Evolutionary conservation across 163 green algal species (phyloP), one percentile per base, ranked within the genome.

Genomic region (Chlorella variabilis): DNA sequence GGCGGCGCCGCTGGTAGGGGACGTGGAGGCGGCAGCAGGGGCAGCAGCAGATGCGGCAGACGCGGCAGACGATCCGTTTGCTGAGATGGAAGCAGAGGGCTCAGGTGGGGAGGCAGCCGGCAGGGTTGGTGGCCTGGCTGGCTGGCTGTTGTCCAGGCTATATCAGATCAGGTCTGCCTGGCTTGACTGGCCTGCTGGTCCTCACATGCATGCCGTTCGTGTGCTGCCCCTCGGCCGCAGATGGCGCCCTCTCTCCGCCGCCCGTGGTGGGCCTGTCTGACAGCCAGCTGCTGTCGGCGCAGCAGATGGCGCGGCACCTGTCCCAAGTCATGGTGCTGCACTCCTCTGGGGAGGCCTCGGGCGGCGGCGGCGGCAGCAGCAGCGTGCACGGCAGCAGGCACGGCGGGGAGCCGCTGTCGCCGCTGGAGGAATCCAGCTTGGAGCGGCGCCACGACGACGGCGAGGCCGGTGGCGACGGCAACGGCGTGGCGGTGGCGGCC

Each of bases 221-320:
- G n/a, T n/a, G n/a, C n/a, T n/a, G n/a, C n/a, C n/a, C n/a, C n/a
- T n/a, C n/a, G n/a, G n/a, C n/a, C n/a, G n/a, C n/a, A n/a, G n/a
- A n/a, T n/a, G n/a, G n/a, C n/a, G n/a, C n/a, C n/a, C n/a, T n/a
- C n/a, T n/a, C n/a, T n/a, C 17, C 45, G 1, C 18, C 31, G 41
- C 23, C 25, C 9, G 51, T 56, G 36, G 38, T 80, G 7, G 73
- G 27, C 23, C 21, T 80, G 38, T 45, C 54, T 1, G 54, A 69
- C 54, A 80, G 73, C 56, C 36, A 80, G 27, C 54, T 80, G 36
- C n/a, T 36, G n/a, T 56, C 73, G 15, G 73, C 73, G 15, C 73
- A 80, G 73, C 56, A 71, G 54, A 69, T 69, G 59, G 73, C 73
- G 7, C 36, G 73, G 23, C 38, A 56, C 59, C 17, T 69, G 56